phyloP scores from a whole-genome alignment of 2,329 filamentous ascomycete genomes.

The Xylariaceae sp. region DNA sequence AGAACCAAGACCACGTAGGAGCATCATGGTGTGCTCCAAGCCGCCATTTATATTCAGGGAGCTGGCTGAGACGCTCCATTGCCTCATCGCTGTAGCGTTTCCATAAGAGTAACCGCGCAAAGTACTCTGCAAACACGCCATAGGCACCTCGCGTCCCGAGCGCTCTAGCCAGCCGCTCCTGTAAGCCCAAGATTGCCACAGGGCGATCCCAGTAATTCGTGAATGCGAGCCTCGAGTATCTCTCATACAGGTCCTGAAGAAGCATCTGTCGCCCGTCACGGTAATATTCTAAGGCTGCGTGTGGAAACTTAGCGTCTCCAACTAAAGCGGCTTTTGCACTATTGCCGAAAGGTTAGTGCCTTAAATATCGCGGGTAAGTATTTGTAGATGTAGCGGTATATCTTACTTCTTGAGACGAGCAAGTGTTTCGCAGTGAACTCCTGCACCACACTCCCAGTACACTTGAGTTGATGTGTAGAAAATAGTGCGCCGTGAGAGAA shows the following conservation, averaged over 20 bases:
- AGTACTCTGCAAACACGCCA: conserved; percentile 22
- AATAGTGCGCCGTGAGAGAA: conserved; percentile 27
- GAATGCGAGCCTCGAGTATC: conserved; percentile 28
- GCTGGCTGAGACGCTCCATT: conserved; percentile 9
- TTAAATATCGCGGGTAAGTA: background rate
- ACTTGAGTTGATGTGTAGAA: conserved; percentile 27
- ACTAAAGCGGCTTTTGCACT: conserved; percentile 23
- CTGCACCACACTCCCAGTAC: conserved; percentile 31
- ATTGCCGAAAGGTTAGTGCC: background rate
- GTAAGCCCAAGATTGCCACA: conserved; percentile 26
- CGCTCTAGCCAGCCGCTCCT: conserved; percentile 19
- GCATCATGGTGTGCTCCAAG: background rate
- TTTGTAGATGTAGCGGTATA: background rate
- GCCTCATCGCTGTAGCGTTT: background rate
- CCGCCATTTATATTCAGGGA: too few species aligned
- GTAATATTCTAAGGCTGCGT: conserved; percentile 24
- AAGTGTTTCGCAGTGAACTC: conserved; percentile 29
- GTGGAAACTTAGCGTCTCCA: conserved; percentile 25
- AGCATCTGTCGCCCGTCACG: conserved; percentile 24
- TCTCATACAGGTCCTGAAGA: conserved; percentile 27
- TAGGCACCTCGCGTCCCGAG: conserved; percentile 22
- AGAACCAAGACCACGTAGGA: conserved; percentile 24
- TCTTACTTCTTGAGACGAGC: conserved; percentile 26
- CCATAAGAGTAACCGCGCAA: conserved; percentile 18
- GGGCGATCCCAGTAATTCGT: conserved; percentile 19